Conservation (phyloP, 2,329 filamentous ascomycete species). For the Sclerotinia trifoliorum region DNA sequence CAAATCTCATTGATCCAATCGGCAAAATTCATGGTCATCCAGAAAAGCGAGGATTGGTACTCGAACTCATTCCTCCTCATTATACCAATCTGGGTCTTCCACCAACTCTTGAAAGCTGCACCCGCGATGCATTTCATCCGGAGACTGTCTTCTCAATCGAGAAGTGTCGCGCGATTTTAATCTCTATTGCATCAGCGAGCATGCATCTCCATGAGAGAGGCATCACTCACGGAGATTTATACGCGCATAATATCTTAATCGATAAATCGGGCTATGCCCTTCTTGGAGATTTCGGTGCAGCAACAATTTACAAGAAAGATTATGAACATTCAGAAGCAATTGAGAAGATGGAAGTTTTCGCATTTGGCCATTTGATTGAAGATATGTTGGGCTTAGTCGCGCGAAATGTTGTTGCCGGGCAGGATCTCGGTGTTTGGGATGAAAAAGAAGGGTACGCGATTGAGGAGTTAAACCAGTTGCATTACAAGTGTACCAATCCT, state of each 20-base stretch:
- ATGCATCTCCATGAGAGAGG: constrained; percentile 46
- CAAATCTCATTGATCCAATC: constrained; percentile 48
- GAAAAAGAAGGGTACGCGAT: constrained; percentile 37
- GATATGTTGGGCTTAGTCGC: constrained; percentile 45
- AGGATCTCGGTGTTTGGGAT: constrained; percentile 27
- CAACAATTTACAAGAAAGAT: constrained; percentile 45
- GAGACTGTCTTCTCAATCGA: constrained; percentile 37
- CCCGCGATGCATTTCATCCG: constrained; percentile 45
- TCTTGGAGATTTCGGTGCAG: constrained; percentile 50
- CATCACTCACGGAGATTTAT: constrained; percentile 49
- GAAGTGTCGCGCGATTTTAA: constrained; percentile 42
- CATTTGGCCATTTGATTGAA: constrained; percentile 49
- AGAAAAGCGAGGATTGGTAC: constrained; percentile 45
- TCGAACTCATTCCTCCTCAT: constrained; percentile 47
- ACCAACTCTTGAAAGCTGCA: constrained; percentile 48
- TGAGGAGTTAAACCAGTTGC: constrained; percentile 35
- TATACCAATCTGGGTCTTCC: constrained; percentile 47
- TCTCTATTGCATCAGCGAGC: constrained; percentile 45
- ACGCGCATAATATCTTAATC: constrained; percentile 50
- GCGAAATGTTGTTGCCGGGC: constrained; percentile 23
- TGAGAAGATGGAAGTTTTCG: constrained; percentile 49
- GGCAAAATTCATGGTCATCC: constrained; percentile 47
- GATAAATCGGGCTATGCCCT: constrained; percentile 45
- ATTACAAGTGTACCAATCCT: constrained; percentile 37
- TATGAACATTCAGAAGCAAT: constrained; percentile 35